Percentiles rank a stretch among this genome's conserved stretches.
Conservation (phyloP, 768 basidiomycete species). For the Agaricus sinodeliciosus region DNA sequence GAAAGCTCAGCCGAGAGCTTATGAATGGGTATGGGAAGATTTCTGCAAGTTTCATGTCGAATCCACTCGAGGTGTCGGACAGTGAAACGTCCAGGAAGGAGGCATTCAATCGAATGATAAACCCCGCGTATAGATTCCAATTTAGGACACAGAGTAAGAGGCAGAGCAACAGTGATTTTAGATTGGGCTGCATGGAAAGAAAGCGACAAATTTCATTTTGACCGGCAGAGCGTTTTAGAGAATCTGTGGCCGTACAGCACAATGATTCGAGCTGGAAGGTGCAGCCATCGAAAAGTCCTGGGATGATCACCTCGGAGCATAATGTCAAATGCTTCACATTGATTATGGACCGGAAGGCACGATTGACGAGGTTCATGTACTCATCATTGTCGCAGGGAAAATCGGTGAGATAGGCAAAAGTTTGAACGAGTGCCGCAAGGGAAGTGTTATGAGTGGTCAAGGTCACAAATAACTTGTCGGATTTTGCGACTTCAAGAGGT, state of each 20-base stretch:
- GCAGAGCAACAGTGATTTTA: not conserved
- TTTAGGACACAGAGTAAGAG: not conserved
- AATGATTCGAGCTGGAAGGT: not conserved
- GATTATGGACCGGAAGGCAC: not conserved
- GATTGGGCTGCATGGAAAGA: not conserved
- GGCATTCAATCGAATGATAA: not conserved
- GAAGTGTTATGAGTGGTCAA: not conserved
- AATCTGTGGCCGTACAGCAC: not conserved
- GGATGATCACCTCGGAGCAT: not conserved
- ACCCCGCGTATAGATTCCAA: not conserved
- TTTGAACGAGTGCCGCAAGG: not conserved
- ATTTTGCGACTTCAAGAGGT: not conserved
- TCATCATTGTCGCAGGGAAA: not conserved
- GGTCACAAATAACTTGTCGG: not conserved
- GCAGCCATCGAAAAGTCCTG: not conserved
- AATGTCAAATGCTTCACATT: not conserved
- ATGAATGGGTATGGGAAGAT: not conserved
- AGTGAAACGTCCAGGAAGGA: not conserved
- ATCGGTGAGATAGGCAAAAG: not conserved
- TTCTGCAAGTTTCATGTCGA: not conserved
- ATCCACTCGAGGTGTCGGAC: not conserved
- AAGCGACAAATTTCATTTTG: not conserved
- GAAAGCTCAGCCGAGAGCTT: too few relatives aligned
- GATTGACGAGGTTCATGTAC: not conserved
- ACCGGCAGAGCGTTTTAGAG: not conserved